Base-by-base conservation (phyloP, 768 basidiomycete genomes). In the Hygrocybe punicea region DNA sequence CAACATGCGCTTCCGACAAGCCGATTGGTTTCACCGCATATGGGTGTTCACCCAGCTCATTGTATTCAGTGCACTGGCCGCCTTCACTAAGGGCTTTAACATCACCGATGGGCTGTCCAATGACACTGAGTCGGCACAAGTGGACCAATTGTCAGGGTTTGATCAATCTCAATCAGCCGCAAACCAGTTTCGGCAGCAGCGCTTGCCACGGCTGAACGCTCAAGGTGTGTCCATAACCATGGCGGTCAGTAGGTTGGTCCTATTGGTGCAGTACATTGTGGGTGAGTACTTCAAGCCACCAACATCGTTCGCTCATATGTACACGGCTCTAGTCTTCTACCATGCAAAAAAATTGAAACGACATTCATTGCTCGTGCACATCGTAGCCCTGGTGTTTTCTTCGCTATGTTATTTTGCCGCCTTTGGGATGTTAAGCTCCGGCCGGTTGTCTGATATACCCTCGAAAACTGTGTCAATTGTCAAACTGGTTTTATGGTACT, bases 1-100 rank as follows among this genome's bases (percentile, higher is more conserved):
- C 48, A 50, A 50, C 16, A 50, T 50, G 33, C 48, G 48, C 4
- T 50, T 50, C 33, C 48, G 48, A 50, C 48, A 50, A 50, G 25
- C 48, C 14, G 48, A 50, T 53, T 35, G 25, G 25, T 35, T 53
- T 39, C 51, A 53, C 24, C 51, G 35, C 19, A 53, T 53, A 2
- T 53, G 51, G 51, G 34, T 53, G 21, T 53, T 53, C 17, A 6
- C 24, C 21, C 51, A 53, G 36, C 36, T 53, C 19, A 24, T 39
- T 35, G 37, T 35, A 4, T 53, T 53, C 24, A 40, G 35, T 42
- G 39, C 36, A 23, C 24, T 53, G 35, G 51, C n/a, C n/a, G 39
- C 39, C 16, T 40, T 40, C 39, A 40, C 39, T 40, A 40, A 40
- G 19, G 39, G 13, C 19, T 40, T 40, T 11, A 19, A 40, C 19